Percentiles rank a stretch among this genome's conserved stretches.
These are phyloP conservation scores for Lyophyllum atratum DNA, from an alignment of 768 basidiomycete genomes.

Conservation along the genomic window DNA sequence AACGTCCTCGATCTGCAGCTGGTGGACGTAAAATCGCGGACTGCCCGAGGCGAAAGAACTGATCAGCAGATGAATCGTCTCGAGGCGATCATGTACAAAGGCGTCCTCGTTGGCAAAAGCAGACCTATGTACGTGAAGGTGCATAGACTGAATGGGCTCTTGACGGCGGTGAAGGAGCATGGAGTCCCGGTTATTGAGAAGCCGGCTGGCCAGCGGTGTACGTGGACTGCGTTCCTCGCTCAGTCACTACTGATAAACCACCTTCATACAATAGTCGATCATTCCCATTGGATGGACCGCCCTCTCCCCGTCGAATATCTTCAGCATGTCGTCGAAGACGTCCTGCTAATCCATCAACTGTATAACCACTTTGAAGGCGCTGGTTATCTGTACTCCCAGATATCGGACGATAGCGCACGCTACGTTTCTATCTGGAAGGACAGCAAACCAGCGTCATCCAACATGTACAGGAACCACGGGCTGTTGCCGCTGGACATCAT, in stretches of 20 bases:
- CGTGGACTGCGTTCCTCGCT: background rate
- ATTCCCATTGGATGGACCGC: conserved; percentile 5
- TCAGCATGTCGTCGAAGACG: conserved; percentile 5
- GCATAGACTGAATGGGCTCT: conserved; percentile 2
- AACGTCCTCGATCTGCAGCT: conserved; percentile 19
- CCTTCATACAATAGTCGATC: conserved; percentile 1
- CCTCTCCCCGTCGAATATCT: background rate
- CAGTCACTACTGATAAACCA: too few relatives aligned
- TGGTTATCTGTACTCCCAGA: conserved; percentile 2
- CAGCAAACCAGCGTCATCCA: background rate
- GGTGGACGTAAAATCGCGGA: conserved; percentile 16
- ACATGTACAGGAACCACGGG: background rate
- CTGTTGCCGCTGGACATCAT: conserved; percentile 3
- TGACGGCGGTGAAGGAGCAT: background rate
- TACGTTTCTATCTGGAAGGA: conserved; percentile 11
- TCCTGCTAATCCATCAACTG: conserved; percentile 2
- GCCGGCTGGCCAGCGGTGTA: background rate
- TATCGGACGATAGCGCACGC: background rate
- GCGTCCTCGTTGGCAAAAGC: background rate
- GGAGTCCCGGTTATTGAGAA: background rate
- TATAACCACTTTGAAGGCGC: background rate
- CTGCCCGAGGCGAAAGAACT: background rate
- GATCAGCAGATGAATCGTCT: background rate
- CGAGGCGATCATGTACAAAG: background rate
- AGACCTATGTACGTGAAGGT: background rate